Base-by-base conservation (phyloP, 2,329 filamentous ascomycete genomes). In the Pseudogymnoascus sp. region DNA sequence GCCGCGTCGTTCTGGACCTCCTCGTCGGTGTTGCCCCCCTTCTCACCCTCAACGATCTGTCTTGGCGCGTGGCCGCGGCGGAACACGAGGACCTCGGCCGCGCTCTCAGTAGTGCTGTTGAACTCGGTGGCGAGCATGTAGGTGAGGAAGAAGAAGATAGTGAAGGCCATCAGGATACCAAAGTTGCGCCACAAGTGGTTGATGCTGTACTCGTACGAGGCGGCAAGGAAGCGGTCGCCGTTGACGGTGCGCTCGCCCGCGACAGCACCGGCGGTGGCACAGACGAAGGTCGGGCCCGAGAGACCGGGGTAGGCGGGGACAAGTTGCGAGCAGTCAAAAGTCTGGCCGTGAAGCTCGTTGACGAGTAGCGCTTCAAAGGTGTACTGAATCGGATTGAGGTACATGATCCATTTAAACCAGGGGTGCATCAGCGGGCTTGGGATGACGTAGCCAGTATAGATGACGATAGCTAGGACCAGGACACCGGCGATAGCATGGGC, bases 381-480 rank as follows among this genome's bases (percentile, higher is more conserved):
- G 68, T 93, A 95, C 1, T 83, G 84, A n/a, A 95, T 81, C 1
- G 87, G 88, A 65, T 87, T 82, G 17, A 87, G 80, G 80, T 89
- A 93, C 72, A 87, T 89, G 67, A 95, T 83, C 91, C 91, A 95
- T 65, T 86, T 82, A 69, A 88, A 89, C 89, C 90, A 96, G 2
- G 78, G 83, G 7, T 88, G 81, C 89, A 96, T 95, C 73, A 65
- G 85, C 15, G 71, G 70, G 1, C 73, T 72, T 13, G 76, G 76
- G 28, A 78, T 75, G 1, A 72, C 71, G 66, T 77, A 78, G 4
- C 77, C 77, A 23, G 66, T 67, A 38, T 67, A 69, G 19, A 69
- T 64, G 26, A 66, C 57, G 19, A 68, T 53, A 4, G 64, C 57
- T 15, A 69, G 61, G 5, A 67, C 47, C 67, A 86, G 74, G 13